Evolutionary conservation across 805 yeast genomes (phyloP).

Genomic region (Candida lessepsii): DNA sequence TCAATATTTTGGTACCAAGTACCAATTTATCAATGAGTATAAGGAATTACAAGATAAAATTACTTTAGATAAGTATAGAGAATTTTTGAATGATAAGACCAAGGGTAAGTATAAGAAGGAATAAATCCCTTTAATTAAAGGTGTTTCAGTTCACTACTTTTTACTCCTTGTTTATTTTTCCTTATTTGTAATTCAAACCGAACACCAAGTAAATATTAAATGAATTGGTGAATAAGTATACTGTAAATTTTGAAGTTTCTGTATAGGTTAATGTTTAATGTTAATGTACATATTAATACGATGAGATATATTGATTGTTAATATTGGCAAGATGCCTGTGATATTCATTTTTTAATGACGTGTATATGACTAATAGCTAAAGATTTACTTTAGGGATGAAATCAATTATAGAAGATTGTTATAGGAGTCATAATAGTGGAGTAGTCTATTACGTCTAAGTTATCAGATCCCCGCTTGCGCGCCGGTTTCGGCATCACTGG

Average conservation of each 20-base stretch:
- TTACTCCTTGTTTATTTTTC: too few species aligned
- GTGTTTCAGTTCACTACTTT: too few species aligned
- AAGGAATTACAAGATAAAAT: slow-evolving; percentile 62
- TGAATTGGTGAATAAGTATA: too few species aligned
- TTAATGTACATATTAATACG: slow-evolving; percentile 1
- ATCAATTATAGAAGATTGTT: too few species aligned
- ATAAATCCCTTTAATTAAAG: not conserved
- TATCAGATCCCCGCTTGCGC: not conserved
- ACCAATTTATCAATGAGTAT: slow-evolving; percentile 60
- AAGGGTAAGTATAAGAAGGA: slow-evolving; percentile 13
- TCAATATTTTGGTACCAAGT: slow-evolving; percentile 64
- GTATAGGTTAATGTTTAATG: slow-evolving; percentile 3
- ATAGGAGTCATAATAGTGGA: not conserved
- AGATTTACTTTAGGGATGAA: too few species aligned
- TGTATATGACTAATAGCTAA: too few species aligned
- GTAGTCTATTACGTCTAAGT: not conserved
- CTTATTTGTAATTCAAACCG: too few species aligned
- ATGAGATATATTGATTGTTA: not conserved
- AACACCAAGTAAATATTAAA: too few species aligned
- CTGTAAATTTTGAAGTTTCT: not conserved
- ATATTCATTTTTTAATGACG: too few species aligned
- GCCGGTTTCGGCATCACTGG: not conserved
- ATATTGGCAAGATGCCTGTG: not conserved
- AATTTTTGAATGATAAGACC: slow-evolving; percentile 47
- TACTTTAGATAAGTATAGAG: slow-evolving; percentile 63